These are phyloP conservation scores for Trichocomaceae sp. DNA, from an alignment of 2,329 filamentous ascomycete genomes.

Conservation along the genomic window DNA sequence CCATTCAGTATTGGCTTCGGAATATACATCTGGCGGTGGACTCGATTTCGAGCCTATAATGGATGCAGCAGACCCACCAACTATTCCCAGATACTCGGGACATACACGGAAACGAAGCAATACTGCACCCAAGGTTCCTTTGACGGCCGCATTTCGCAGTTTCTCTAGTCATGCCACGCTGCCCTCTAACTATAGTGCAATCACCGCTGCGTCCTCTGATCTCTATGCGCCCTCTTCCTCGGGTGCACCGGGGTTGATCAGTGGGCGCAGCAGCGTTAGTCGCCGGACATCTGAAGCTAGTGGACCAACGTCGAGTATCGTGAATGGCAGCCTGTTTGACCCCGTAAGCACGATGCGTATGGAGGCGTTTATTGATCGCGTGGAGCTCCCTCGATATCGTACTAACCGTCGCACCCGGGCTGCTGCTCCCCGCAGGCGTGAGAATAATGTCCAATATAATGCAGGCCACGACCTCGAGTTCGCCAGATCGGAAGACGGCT, in stretches of 20 bases:
- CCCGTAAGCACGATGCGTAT: constrained; percentile 87
- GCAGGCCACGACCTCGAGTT: constrained; percentile 31
- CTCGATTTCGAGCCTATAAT: constrained; percentile 28
- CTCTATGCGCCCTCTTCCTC: constrained; percentile 39
- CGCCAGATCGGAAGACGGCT: constrained; percentile 29
- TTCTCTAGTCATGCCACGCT: constrained; percentile 53
- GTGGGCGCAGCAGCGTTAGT: constrained; percentile 25
- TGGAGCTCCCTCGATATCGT: constrained; percentile 27
- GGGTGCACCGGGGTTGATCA: constrained; percentile 32
- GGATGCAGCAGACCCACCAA: constrained; percentile 46
- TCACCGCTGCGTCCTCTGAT: constrained; percentile 56
- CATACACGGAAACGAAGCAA: constrained; percentile 87
- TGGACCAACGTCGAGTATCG: constrained; percentile 38
- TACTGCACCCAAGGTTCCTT: constrained; percentile 65
- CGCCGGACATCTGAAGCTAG: constrained; percentile 48
- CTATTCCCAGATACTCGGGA: constrained; percentile 47
- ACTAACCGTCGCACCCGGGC: constrained; percentile 16
- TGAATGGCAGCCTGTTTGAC: constrained; percentile 64
- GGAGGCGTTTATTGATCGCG: constrained; percentile 81
- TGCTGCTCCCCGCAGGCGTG: constrained; percentile 13
- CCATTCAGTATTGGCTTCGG: constrained; percentile 28
- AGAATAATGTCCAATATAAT: constrained; percentile 20
- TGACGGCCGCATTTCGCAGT: constrained; percentile 67
- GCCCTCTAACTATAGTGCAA: constrained; percentile 45
- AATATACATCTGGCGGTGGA: constrained; percentile 23